Conservation (phyloP, 2,329 filamentous ascomycete species). For the Talaromyces albobiverticillius region DNA sequence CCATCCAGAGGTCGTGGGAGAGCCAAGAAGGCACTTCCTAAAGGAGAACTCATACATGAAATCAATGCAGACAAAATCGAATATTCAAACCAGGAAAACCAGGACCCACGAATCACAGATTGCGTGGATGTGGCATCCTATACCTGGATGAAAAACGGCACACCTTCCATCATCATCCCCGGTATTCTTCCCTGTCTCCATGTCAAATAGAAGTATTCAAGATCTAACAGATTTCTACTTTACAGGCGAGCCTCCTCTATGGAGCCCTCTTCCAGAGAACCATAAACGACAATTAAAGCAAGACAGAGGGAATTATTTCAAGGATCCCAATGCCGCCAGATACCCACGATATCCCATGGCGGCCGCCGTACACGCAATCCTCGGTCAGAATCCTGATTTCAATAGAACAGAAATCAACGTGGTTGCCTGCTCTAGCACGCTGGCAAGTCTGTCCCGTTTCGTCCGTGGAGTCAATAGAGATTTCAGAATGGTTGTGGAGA, state of each 20-base stretch:
- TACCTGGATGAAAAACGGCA: constrained; percentile 45
- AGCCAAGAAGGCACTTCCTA: too few species aligned
- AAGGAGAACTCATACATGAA: too few species aligned
- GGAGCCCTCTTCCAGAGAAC: constrained; percentile 43
- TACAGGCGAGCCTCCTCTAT: constrained; percentile 50
- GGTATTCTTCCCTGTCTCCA: constrained; percentile 36
- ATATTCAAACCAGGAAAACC: too few species aligned
- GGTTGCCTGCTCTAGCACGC: constrained; percentile 58
- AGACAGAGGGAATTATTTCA: constrained; percentile 47
- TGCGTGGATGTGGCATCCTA: constrained; percentile 48
- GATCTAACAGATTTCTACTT: constrained; percentile 13
- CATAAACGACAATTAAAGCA: constrained; percentile 29
- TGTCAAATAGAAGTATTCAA: not conserved
- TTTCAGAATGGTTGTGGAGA: constrained; percentile 60
- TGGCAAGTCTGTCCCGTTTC: constrained; percentile 62
- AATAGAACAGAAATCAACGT: constrained; percentile 47
- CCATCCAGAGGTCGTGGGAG: too few species aligned
- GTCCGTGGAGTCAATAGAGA: constrained; percentile 41
- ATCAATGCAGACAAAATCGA: too few species aligned
- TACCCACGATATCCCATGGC: constrained; percentile 41
- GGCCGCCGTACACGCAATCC: constrained; percentile 43
- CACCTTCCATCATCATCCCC: constrained; percentile 44
- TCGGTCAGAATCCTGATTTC: constrained; percentile 39
- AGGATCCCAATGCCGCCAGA: constrained; percentile 40
- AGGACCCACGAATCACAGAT: constrained; percentile 33